These are phyloP conservation scores for Colletotrichum lini DNA, from an alignment of 2,329 filamentous ascomycete species.

Conservation along the genomic window DNA sequence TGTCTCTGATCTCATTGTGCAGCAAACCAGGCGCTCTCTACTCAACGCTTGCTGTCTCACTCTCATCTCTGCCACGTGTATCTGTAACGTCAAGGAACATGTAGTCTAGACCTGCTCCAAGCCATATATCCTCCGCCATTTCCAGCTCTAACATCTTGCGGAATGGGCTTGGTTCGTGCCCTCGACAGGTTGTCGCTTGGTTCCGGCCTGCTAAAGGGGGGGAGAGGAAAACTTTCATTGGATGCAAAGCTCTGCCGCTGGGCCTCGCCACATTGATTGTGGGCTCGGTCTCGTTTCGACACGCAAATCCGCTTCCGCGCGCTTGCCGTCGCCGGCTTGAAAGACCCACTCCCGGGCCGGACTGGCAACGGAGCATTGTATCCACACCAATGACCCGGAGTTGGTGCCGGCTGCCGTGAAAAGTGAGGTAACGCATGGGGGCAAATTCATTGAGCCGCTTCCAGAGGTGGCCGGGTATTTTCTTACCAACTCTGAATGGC, in stretches of 20 bases:
- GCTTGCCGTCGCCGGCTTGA: neutral
- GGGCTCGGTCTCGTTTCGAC: neutral
- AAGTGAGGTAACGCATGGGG: too few species aligned
- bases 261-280: slow-evolving; percentile 6
- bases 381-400: too few species aligned
- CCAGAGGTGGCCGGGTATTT: too few species aligned
- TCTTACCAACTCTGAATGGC: too few species aligned
- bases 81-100: neutral
- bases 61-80: neutral
- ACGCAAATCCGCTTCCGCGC: slow-evolving; percentile 4
- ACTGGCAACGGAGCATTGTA: too few species aligned
- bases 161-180: neutral
- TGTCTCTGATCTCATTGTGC: slow-evolving; percentile 6
- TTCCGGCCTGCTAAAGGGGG: neutral
- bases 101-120: neutral
- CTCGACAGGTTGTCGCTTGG: neutral
- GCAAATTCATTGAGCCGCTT: too few species aligned
- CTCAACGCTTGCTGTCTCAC: neutral
- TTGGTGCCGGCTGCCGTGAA: too few species aligned
- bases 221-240: neutral
- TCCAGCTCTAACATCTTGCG: neutral
- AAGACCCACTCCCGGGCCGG: neutral
- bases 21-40: neutral
- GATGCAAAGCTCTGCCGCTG: neutral
- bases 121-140: neutral